Evolutionary conservation across 73 alveolate genomes (phyloP).

Genomic region (Paramecium primaurelia): DNA sequence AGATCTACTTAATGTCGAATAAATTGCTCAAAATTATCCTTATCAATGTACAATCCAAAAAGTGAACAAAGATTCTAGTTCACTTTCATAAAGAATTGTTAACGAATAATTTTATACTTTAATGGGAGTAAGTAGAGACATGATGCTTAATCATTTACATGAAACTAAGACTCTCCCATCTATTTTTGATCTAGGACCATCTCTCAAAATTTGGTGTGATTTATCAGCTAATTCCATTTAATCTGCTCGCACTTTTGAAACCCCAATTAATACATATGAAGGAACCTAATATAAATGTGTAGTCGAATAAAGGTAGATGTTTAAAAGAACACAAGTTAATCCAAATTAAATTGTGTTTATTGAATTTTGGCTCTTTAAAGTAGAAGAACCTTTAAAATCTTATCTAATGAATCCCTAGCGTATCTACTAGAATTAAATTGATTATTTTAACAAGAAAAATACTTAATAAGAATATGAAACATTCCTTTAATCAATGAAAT

Average conservation of each 20-base stretch:
- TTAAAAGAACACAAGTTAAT: constrained; percentile 24
- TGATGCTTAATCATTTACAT: constrained; percentile 25
- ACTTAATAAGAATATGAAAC: background rate
- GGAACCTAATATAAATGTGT: background rate
- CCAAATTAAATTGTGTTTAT: background rate
- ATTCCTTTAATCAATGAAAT: background rate
- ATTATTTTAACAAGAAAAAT: constrained; percentile 20
- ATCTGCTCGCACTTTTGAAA: background rate
- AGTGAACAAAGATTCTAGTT: constrained; percentile 20
- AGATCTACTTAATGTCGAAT: background rate
- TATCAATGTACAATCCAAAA: constrained; percentile 29
- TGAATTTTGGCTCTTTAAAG: constrained; percentile 24
- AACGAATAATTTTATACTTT: constrained; percentile 15
- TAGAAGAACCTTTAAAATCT: background rate
- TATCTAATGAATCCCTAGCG: constrained; percentile 7
- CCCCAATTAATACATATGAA: background rate
- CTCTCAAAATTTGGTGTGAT: constrained; percentile 15
- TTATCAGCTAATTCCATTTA: background rate
- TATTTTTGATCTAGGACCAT: background rate
- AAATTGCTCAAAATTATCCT: constrained; percentile 1
- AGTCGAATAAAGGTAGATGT: constrained; percentile 34
- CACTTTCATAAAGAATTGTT: background rate
- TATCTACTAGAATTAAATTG: constrained; percentile 4
- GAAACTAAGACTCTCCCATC: constrained; percentile 38
- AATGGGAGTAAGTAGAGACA: constrained; percentile 41